phyloP scores from a whole-genome alignment of 2,329 filamentous ascomycete genomes.

The Simplicillium aogashimaense region DNA sequence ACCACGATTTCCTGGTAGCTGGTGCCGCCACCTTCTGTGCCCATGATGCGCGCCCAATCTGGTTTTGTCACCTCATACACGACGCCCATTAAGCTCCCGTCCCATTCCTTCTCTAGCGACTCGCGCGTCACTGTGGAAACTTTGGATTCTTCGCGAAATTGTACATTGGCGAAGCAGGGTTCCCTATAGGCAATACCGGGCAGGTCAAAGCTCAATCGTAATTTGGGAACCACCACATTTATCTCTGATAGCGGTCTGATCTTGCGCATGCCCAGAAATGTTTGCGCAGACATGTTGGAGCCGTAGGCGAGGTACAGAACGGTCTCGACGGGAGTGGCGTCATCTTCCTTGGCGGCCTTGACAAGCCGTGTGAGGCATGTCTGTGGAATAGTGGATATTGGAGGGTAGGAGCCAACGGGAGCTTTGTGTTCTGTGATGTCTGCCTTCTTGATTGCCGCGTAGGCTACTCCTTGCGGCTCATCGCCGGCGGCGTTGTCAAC shows the following conservation, averaged over 20 bases:
- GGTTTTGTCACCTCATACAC: constrained; percentile 84
- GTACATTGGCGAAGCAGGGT: constrained; percentile 85
- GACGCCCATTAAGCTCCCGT: constrained; percentile 78
- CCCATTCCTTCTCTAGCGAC: constrained; percentile 37
- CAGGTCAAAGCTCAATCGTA: constrained; percentile 76
- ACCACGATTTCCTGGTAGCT: constrained; percentile 80
- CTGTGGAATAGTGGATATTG: constrained; percentile 20
- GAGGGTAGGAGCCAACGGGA: constrained; percentile 15
- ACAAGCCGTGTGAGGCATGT: constrained; percentile 19
- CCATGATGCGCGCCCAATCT: constrained; percentile 80
- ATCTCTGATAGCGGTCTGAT: constrained; percentile 74
- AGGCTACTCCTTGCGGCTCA: constrained; percentile 6
- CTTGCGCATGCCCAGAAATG: constrained; percentile 66
- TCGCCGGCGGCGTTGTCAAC: no score
- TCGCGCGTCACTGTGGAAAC: no score
- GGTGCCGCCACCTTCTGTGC: constrained; percentile 78
- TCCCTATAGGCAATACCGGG: constrained; percentile 78
- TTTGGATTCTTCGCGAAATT: constrained; percentile 31
- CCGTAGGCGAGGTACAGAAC: constrained; percentile 83
- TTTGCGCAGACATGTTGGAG: constrained; percentile 74
- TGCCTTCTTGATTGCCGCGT: constrained; percentile 15
- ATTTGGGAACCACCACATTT: constrained; percentile 70
- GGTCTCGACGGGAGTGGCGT: constrained; percentile 8
- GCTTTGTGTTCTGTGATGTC: constrained; percentile 7
- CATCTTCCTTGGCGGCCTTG: constrained; percentile 15